Percentiles rank a stretch among this genome's conserved stretches.
These are phyloP conservation scores for Cylindrotheca closterium DNA, from an alignment of 108 stramenopile species.

Conservation along the genomic window DNA sequence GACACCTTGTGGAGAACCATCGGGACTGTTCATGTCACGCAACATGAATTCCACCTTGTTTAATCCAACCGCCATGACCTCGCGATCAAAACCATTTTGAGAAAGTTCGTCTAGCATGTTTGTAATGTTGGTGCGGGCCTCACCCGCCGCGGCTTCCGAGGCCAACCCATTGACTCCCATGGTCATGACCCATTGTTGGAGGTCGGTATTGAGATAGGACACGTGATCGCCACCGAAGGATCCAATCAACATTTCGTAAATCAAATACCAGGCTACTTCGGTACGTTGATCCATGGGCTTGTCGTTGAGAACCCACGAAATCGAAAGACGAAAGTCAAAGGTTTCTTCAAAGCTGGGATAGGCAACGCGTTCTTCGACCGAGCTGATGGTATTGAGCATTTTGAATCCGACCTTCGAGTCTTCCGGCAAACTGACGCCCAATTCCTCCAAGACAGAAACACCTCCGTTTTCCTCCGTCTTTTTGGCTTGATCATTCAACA, in stretches of 20 bases:
- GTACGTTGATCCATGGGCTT: constrained; percentile 60
- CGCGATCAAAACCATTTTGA: constrained; percentile 73
- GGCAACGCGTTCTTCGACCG: constrained; percentile 23
- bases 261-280: constrained; percentile 68
- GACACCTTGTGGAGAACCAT: constrained; percentile 74
- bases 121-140: constrained; percentile 57
- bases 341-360: constrained; percentile 49
- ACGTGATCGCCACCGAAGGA: constrained; percentile 53
- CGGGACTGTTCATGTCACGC: constrained; percentile 69
- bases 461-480: background rate
- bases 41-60: constrained; percentile 83
- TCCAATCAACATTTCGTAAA: constrained; percentile 82
- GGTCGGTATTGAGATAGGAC: constrained; percentile 24
- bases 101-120: constrained; percentile 55
- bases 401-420: constrained; percentile 44
- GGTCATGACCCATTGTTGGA: constrained; percentile 50
- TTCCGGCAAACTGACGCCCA: constrained; percentile 34
- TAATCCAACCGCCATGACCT: constrained; percentile 73
- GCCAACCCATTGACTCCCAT: constrained; percentile 81
- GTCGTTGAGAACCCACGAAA: constrained; percentile 90
- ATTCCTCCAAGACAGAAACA: no score
- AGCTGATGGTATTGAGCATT: constrained; percentile 33
- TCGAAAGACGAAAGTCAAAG: constrained; percentile 60
- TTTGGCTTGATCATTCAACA: background rate
- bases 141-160: constrained; percentile 36